Conservation (phyloP, 2,329 filamentous ascomycete genomes). For the Dactylonectria estremocensis region DNA sequence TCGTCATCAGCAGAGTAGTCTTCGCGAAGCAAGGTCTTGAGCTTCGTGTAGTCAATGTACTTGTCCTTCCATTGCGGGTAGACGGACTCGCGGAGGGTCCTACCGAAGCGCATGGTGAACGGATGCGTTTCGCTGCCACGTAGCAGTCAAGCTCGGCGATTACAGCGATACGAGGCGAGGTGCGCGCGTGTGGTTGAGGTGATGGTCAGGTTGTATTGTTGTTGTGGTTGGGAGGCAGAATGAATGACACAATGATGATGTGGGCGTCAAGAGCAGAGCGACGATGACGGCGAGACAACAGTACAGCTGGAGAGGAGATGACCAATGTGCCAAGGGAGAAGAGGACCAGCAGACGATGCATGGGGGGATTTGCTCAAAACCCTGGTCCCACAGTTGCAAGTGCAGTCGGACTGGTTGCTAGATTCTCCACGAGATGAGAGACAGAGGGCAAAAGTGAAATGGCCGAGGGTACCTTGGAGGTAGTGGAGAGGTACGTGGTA, state of each 20-base stretch:
- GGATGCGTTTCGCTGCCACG: constrained; percentile 18
- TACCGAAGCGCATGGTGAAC: constrained; percentile 87
- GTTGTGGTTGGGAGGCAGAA: constrained; percentile 1
- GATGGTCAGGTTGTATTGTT: background rate
- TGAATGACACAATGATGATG: constrained; percentile 11
- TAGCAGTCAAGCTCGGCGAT: constrained; percentile 19
- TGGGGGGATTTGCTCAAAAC: background rate
- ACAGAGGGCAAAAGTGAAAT: background rate
- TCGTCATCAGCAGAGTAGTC: constrained; percentile 75
- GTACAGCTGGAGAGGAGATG: background rate
- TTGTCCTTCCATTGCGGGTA: constrained; percentile 92
- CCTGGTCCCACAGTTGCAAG: constrained; percentile 1
- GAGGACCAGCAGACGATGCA: background rate
- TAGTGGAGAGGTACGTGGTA: background rate
- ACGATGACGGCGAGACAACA: background rate
- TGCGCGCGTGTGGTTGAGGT: background rate
- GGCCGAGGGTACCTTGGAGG: too few species aligned
- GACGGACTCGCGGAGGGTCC: constrained; percentile 83
- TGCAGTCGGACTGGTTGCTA: background rate
- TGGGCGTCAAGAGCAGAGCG: constrained; percentile 1
- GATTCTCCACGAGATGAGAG: constrained; percentile 9
- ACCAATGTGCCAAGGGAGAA: background rate
- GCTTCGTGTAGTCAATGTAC: constrained; percentile 96
- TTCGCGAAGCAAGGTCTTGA: constrained; percentile 91
- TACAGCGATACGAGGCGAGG: constrained; percentile 21